These are phyloP conservation scores for Medicago truncatula DNA, from an alignment of 306 rosid species.

Conservation along the genomic window DNA sequence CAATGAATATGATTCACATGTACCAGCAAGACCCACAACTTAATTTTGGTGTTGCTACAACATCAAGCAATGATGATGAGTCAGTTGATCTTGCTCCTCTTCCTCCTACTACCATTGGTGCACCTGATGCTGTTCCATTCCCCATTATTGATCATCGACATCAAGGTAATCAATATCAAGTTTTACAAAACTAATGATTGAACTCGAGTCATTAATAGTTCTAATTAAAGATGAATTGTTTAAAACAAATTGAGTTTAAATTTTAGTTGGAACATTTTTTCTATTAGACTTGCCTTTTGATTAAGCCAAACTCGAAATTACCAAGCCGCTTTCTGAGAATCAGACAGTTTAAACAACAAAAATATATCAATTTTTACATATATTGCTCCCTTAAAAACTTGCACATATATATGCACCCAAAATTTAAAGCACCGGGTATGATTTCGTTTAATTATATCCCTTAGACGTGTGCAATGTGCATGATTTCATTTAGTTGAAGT, in stretches of 20 bases:
- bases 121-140: slow-evolving; percentile 45
- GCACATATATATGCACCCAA: too few species aligned
- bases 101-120: slow-evolving; percentile 20
- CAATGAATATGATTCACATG: slow-evolving; percentile 25
- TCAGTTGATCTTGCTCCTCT: background rate
- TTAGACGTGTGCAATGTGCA: slow-evolving; percentile 41
- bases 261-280: too few species aligned
- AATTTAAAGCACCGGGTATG: background rate
- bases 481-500: slow-evolving; percentile 39
- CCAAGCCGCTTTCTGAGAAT: too few species aligned
- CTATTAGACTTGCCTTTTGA: too few species aligned
- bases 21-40: slow-evolving; percentile 40
- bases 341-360: too few species aligned
- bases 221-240: too few species aligned
- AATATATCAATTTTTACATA: too few species aligned
- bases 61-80: slow-evolving; percentile 25
- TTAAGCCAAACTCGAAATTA: too few species aligned
- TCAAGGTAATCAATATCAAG: slow-evolving; percentile 56
- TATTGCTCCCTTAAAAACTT: too few species aligned
- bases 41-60: slow-evolving; percentile 39
- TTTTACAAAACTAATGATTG: background rate
- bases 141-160: slow-evolving; percentile 38
- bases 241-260: too few species aligned
- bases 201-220: too few species aligned
- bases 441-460: background rate